A percentile compares a stretch with the other conserved stretches of the same genome.
phyloP scores from a whole-genome alignment of 352 stramenopile genomes.

The Phytophthora pisi region DNA sequence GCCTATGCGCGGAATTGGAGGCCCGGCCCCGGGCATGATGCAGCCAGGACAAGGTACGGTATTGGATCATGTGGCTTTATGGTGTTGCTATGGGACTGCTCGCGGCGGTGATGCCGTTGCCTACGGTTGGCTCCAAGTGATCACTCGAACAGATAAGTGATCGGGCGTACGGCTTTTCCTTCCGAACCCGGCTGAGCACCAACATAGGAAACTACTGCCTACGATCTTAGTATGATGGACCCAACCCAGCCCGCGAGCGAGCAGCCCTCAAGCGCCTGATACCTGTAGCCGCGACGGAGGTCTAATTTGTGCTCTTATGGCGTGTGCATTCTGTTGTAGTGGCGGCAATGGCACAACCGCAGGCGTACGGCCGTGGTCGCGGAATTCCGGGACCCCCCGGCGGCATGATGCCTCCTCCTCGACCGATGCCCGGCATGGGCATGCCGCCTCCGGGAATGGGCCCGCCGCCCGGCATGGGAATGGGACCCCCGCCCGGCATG shows the following conservation, averaged over 20 bases:
- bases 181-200: conserved; percentile 80
- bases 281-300: conserved; percentile 5
- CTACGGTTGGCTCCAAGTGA: conserved; percentile 67
- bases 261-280: neutral
- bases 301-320: conserved; percentile 18
- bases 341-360: conserved; percentile 78
- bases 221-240: conserved; percentile 90
- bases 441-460: conserved; percentile 72
- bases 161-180: conserved; percentile 59
- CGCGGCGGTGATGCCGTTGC: conserved; percentile 6
- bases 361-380: conserved; percentile 80
- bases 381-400: conserved; percentile 66
- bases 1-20: conserved; percentile 90
- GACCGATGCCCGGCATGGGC: conserved; percentile 66
- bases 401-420: conserved; percentile 69
- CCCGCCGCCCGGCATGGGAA: conserved; percentile 78
- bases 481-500: conserved; percentile 78
- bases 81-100: conserved; percentile 1
- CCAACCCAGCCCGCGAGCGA: neutral
- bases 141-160: conserved; percentile 90
- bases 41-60: conserved; percentile 84
- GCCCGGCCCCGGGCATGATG: conserved; percentile 84
- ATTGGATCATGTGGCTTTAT: conserved; percentile 4
- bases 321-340: conserved; percentile 40
- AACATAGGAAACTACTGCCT: conserved; percentile 71